Conservation (phyloP, 139 green algal genomes). For the Coelastrella sp. region DNA sequence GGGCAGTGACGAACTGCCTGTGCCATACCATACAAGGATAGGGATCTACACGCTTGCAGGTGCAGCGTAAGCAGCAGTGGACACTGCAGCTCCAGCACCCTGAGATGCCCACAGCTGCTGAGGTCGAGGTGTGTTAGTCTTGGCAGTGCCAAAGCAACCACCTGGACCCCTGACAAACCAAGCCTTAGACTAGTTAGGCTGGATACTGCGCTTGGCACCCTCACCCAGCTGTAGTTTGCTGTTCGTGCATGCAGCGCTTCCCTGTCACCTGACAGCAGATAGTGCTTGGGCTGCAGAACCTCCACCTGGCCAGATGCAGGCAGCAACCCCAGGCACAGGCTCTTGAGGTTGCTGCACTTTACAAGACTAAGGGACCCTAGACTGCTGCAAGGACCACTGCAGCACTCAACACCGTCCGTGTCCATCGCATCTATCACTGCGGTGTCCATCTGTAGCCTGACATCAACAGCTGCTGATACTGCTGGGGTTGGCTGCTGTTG, state of each 20-base stretch:
- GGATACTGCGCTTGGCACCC: conserved; percentile 37
- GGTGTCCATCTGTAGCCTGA: not conserved
- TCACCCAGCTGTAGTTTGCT: conserved; percentile 14
- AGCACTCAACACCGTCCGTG: not conserved
- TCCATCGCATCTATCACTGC: not conserved
- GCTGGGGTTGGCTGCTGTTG: not conserved
- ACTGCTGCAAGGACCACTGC: conserved; percentile 3
- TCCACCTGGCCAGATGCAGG: conserved; percentile 20
- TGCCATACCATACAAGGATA: conserved; percentile 24
- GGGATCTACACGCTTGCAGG: conserved; percentile 55
- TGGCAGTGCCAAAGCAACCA: conserved; percentile 62
- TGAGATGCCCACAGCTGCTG: conserved; percentile 60
- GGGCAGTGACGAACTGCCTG: not conserved
- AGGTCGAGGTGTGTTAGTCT: conserved; percentile 63
- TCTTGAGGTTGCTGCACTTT: conserved; percentile 55
- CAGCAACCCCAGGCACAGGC: conserved; percentile 62
- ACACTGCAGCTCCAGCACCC: conserved; percentile 65
- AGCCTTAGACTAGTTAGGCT: conserved; percentile 52
- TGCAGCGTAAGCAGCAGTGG: conserved; percentile 58
- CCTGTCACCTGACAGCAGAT: not conserved
- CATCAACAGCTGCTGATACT: conserved; percentile 3
- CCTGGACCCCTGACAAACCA: conserved; percentile 56
- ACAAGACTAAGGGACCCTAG: conserved; percentile 64
- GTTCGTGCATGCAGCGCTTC: not conserved
- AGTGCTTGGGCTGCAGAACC: not conserved